Base-by-base conservation (phyloP, 2,329 filamentous ascomycete species). In the Calycina herbarum region DNA sequence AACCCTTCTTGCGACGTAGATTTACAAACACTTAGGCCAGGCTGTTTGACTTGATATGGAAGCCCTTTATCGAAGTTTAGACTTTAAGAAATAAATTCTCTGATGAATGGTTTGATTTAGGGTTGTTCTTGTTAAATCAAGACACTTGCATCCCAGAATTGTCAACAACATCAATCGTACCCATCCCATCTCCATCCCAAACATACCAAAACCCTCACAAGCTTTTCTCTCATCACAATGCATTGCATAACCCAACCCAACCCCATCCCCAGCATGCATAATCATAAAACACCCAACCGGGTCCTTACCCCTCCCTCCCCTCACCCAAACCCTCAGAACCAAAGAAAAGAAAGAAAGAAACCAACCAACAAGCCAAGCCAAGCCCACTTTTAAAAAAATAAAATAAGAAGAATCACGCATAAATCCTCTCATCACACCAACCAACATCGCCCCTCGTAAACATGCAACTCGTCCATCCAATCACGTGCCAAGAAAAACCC, bases 401-500 rank as follows among this genome's bases (percentile, higher is more conserved):
- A 27, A 13, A 24, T 24, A 10, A 20, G 20, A 20, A 20, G 20
- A 24, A 11, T 27, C 48, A 54, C 20, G 20, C 48, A 54, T 54
- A 24, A 54, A 54, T 13, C 48, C 27, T 54, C 48, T 27, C 48
- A 54, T 27, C 48, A 54, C 48, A 24, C 48, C 48, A 54, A 54
- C 48, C 48, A 54, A 24, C 20, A 54, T 24, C 20, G 11, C 48
- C 48, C 48, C 20, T 54, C 20, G 10, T 27, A 13, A 54, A 24
- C 1, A 33, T 5, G 42, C n/a, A 54, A 54, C 1, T 11, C 3
- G 5, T 7, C 48, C 48, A 24, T 24, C 48, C 48, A 54, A 24
- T 54, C 48, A 54, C 24, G 48, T 54, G 48, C 48, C 48, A 54
- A 54, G 48, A 54, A 24, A 11, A 54, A 24, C 20, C 48, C 48